Evolutionary conservation across 768 basidiomycete species (phyloP).

Genomic region (Arthromyces matolae): DNA sequence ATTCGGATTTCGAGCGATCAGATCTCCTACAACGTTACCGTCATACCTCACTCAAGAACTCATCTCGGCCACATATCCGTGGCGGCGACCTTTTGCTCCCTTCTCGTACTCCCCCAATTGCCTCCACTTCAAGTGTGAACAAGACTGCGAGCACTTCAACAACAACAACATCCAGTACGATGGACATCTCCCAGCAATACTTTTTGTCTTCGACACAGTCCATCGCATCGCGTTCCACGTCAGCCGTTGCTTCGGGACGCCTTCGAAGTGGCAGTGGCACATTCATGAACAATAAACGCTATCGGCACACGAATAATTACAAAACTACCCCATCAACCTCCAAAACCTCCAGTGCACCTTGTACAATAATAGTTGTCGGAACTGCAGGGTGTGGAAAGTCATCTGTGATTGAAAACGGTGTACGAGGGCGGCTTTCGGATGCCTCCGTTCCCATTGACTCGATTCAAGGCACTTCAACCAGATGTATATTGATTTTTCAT

Average conservation of each 20-base stretch:
- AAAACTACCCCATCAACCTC: slow-evolving; percentile 20
- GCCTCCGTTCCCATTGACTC: slow-evolving; percentile 28
- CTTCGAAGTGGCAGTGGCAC: slow-evolving; percentile 62
- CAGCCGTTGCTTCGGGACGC: slow-evolving; percentile 34
- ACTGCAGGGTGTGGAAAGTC: slow-evolving; percentile 81
- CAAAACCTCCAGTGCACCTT: slow-evolving; percentile 21
- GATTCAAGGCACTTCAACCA: slow-evolving; percentile 30
- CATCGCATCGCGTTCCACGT: slow-evolving; percentile 23
- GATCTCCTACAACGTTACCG: slow-evolving; percentile 44
- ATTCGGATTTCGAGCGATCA: slow-evolving; percentile 54
- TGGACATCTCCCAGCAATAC: slow-evolving; percentile 35
- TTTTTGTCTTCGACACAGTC: slow-evolving; percentile 37
- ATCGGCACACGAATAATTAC: slow-evolving; percentile 35
- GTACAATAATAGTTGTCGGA: slow-evolving; percentile 79
- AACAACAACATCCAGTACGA: slow-evolving; percentile 30
- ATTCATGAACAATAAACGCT: slow-evolving; percentile 33
- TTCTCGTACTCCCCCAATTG: slow-evolving; percentile 44
- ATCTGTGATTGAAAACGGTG: slow-evolving; percentile 71
- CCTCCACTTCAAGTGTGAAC: slow-evolving; percentile 34
- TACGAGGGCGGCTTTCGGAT: slow-evolving; percentile 54
- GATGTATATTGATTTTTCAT: slow-evolving; percentile 29
- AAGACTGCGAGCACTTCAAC: slow-evolving; percentile 35
- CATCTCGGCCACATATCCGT: slow-evolving; percentile 38
- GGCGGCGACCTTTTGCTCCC: slow-evolving; percentile 64
- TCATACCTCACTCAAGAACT: slow-evolving; percentile 47